Evolutionary conservation across 352 stramenopile species (phyloP), one percentile per base, ranked within the genome.

Genomic region (Globisporangium cylindrosporum): DNA sequence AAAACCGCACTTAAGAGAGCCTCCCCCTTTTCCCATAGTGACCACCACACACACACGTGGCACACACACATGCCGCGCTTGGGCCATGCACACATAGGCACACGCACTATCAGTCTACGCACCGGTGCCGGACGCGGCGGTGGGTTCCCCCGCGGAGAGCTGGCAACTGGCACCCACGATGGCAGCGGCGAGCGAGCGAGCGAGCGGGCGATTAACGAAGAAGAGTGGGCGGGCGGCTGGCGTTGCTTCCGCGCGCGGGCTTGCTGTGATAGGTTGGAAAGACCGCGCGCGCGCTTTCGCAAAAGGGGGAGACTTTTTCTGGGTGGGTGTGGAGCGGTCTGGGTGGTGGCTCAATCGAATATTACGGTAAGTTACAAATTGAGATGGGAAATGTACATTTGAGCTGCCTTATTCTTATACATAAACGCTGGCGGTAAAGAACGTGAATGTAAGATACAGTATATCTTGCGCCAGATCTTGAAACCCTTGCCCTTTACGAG

Each of bases 141-240:
- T 62, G 54, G 64, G 55, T 51, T 69, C 64, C 64, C 54, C 64
- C 54, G 64, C 27, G 38, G 38, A 62, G 43, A 69, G 64, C 64
- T 58, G n/a, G 54, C 64, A 55, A 69, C 25, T 69, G 64, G 54
- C 54, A 69, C 55, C 64, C 64, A 69, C 64, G 64, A 63, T 69
- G 64, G 54, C 64, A 56, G 25, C 27, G 53, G 25, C 46, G 29
- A 53, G 34, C 56, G 49, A 20, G 32, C 56, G 49, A 27, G 60
- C 55, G 55, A 15, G 56, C 56, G 32, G 20, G 32, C 55, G 55
- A 34, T 32, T 5, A 24, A 53, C 38, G 38, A 46, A 48, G 55
- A 51, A 51, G 43, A 51, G 43, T 29, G 55, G 27, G 29, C 55
- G 55, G 27, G 29, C 29, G 53, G 55, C 27, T 36, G 29, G 56